Percentiles rank a stretch among this genome's conserved stretches.
phyloP scores from a whole-genome alignment of 352 stramenopile genomes.

The Phytophthora aleatoria region DNA sequence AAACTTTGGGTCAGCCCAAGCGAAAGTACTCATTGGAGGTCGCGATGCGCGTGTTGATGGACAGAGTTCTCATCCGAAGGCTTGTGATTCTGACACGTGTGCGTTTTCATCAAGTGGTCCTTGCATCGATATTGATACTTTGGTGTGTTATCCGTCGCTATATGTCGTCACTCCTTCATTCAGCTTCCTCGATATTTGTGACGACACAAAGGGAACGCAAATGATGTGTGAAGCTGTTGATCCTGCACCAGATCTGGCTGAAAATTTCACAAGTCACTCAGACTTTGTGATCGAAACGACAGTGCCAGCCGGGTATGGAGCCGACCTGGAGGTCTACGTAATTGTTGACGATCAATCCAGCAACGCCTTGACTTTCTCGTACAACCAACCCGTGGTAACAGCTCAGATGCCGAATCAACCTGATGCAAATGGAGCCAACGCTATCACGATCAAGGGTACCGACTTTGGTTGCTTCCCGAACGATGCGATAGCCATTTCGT shows the following conservation, averaged over 20 bases:
- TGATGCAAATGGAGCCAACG: slow-evolving; percentile 63
- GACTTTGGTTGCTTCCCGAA: slow-evolving; percentile 76
- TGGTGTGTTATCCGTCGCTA: slow-evolving; percentile 57
- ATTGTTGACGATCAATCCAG: slow-evolving; percentile 56
- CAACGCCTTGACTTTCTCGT: slow-evolving; percentile 56
- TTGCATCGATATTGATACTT: slow-evolving; percentile 47
- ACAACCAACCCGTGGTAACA: slow-evolving; percentile 62
- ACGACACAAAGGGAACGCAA: slow-evolving; percentile 30
- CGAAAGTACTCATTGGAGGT: slow-evolving; percentile 55
- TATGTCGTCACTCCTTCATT: slow-evolving; percentile 43
- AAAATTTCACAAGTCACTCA: slow-evolving; percentile 47
- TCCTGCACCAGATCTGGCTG: slow-evolving; percentile 11
- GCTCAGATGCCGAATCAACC: slow-evolving; percentile 71
- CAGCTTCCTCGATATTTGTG: slow-evolving; percentile 37
- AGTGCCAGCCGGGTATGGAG: slow-evolving; percentile 56
- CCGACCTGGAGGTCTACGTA: slow-evolving; percentile 44
- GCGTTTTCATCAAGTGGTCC: slow-evolving; percentile 54
- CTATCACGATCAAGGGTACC: slow-evolving; percentile 62
- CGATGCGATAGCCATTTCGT: slow-evolving; percentile 55
- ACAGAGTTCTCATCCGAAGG: slow-evolving; percentile 40
- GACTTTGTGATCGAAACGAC: slow-evolving; percentile 55
- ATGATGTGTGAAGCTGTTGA: slow-evolving; percentile 34
- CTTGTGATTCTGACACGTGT: slow-evolving; percentile 40
- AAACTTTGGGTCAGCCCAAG: slow-evolving; percentile 57
- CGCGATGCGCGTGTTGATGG: slow-evolving; percentile 57